Evolutionary conservation across 257 asterid species (phyloP).

Genomic region (Solanum corneliomulleri): DNA sequence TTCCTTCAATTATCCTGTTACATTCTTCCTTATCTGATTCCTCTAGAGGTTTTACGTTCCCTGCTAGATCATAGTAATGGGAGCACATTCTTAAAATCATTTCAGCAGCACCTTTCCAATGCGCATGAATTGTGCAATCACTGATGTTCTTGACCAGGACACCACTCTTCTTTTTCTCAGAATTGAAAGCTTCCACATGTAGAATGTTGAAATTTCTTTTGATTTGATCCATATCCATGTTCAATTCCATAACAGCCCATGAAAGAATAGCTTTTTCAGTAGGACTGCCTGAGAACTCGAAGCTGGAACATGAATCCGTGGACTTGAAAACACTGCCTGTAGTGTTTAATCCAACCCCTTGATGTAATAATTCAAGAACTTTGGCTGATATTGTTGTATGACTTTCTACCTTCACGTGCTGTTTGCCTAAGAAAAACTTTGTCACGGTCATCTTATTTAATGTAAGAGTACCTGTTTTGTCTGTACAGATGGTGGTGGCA

Average conservation of each 20-base stretch:
- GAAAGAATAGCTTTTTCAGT: constrained; percentile 77
- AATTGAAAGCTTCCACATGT: constrained; percentile 61
- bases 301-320: background rate
- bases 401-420: background rate
- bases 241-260: constrained; percentile 46
- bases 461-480: constrained; percentile 47
- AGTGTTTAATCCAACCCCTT: constrained; percentile 38
- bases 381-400: background rate
- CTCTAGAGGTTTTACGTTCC: constrained; percentile 20
- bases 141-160: constrained; percentile 19
- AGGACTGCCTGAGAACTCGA: constrained; percentile 68
- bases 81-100: constrained; percentile 51
- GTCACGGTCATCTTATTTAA: constrained; percentile 34
- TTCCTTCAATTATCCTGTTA: constrained; percentile 31
- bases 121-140: constrained; percentile 27
- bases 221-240: constrained; percentile 45
- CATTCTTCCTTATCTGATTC: constrained; percentile 13
- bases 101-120: constrained; percentile 90
- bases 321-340: constrained; percentile 31
- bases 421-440: constrained; percentile 29
- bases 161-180: constrained; percentile 72
- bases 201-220: constrained; percentile 15
- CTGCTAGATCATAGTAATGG: constrained; percentile 28
- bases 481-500: constrained; percentile 37
- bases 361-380: constrained; percentile 19